Conservation (phyloP, 2,329 filamentous ascomycete species). For the Rhynchosporium graminicola region DNA sequence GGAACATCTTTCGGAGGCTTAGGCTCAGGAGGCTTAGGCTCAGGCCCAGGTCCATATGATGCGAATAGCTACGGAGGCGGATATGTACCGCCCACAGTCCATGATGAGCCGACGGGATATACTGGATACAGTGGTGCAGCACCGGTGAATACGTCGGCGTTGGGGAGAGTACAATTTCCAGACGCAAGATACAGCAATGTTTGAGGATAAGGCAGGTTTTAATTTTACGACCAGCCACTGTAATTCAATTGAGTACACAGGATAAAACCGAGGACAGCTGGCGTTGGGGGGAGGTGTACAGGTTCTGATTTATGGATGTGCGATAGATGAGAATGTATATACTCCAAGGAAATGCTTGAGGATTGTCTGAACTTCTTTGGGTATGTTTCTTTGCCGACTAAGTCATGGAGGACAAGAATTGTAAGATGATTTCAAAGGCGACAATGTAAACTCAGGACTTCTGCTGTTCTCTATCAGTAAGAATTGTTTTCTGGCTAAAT, state of each 20-base stretch:
- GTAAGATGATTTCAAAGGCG: too few species aligned
- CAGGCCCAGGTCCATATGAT: conserved; percentile 23
- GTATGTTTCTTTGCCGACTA: too few species aligned
- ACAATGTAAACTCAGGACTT: too few species aligned
- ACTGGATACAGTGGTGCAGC: conserved; percentile 49
- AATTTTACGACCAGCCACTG: too few species aligned
- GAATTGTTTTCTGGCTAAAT: too few species aligned
- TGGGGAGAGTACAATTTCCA: conserved; percentile 51
- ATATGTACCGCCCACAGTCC: conserved; percentile 41
- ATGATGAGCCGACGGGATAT: conserved; percentile 45
- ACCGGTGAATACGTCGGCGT: conserved; percentile 41
- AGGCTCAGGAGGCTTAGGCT: conserved; percentile 12
- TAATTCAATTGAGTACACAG: neutral
- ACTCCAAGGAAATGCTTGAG: too few species aligned
- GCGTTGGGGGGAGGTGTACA: conserved; percentile 14
- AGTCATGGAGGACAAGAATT: too few species aligned
- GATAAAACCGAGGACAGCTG: neutral
- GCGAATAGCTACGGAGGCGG: conserved; percentile 28
- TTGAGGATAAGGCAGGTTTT: conserved; percentile 5
- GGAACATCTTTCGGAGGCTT: conserved; percentile 18
- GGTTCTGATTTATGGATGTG: conserved; percentile 16
- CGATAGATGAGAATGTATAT: conserved; percentile 15
- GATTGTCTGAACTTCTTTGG: too few species aligned
- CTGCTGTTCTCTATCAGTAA: too few species aligned
- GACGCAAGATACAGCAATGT: conserved; percentile 54